phyloP scores from a whole-genome alignment of 768 basidiomycete genomes.

The Xerocomus potaroensis region DNA sequence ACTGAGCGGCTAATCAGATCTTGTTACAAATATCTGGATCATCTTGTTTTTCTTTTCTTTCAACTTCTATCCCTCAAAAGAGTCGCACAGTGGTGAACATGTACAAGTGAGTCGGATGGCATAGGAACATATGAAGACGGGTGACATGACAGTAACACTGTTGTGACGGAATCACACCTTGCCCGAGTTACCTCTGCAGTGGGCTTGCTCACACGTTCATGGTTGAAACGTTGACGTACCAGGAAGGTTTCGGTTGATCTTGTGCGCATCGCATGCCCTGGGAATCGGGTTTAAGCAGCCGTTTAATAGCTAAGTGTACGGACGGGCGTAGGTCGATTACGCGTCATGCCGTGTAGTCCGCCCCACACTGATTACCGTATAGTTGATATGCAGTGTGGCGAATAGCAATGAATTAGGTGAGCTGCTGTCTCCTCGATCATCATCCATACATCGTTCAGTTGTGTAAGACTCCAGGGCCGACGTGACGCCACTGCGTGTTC shows the following conservation, averaged over 20 bases:
- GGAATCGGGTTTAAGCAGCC: background rate
- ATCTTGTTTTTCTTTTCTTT: background rate
- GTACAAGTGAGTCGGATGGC: conserved; percentile 1
- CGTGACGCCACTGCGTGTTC: conserved; percentile 25
- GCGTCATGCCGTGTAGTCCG: background rate
- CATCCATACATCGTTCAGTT: conserved; percentile 5
- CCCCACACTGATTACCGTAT: background rate
- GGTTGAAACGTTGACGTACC: conserved; percentile 4
- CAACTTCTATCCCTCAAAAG: background rate
- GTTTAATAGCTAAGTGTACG: background rate
- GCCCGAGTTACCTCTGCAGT: background rate
- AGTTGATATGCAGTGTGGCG: conserved; percentile 5
- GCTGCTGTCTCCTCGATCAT: conserved; percentile 13
- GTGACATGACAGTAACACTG: background rate
- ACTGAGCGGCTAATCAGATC: conserved; percentile 69
- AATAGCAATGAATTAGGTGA: conserved; percentile 16
- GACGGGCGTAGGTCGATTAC: background rate
- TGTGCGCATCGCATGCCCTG: background rate
- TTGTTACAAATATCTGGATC: conserved; percentile 38
- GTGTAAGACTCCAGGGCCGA: conserved; percentile 10
- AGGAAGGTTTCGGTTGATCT: conserved; percentile 4
- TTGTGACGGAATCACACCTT: background rate
- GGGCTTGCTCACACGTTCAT: background rate
- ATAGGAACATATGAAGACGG: background rate
- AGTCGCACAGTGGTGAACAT: background rate